Evolutionary conservation across 768 basidiomycete genomes (phyloP).

Genomic region (Rhodotorula paludigena): DNA sequence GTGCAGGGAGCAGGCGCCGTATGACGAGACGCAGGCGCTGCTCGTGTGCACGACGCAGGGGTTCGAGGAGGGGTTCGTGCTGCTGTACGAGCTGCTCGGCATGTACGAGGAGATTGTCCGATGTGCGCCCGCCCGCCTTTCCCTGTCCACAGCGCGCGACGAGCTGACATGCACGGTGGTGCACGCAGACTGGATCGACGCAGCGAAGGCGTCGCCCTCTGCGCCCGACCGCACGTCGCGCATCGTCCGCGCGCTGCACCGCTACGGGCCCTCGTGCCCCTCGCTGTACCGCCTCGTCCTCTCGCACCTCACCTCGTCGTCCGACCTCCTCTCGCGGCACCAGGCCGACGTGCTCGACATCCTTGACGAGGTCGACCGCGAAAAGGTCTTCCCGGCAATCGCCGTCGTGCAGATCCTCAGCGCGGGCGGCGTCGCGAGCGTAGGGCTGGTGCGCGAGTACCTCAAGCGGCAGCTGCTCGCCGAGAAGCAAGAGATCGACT

Average conservation of each 20-base stretch:
- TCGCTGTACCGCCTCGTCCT: conserved; percentile 82
- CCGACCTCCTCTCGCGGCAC: conserved; percentile 67
- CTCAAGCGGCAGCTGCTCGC: conserved; percentile 70
- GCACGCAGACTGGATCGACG: conserved; percentile 36
- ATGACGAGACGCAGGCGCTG: conserved; percentile 86
- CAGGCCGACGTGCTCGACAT: conserved; percentile 64
- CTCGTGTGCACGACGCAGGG: conserved; percentile 80
- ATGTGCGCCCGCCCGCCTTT: conserved; percentile 61
- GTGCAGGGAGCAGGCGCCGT: conserved; percentile 55
- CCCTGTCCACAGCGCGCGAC: accelerated
- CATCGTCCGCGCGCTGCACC: conserved; percentile 66
- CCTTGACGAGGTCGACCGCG: conserved; percentile 70
- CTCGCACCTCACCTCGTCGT: conserved; percentile 77
- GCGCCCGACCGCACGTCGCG: conserved; percentile 50
- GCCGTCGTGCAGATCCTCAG: conserved; percentile 82
- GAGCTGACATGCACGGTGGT: too few species aligned
- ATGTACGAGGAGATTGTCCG: conserved; percentile 94
- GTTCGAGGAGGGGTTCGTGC: conserved; percentile 77
- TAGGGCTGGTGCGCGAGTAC: conserved; percentile 90
- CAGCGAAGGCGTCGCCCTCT: not conserved
- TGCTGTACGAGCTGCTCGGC: conserved; percentile 86
- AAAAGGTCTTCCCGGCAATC: conserved; percentile 80
- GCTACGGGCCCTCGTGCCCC: conserved; percentile 66
- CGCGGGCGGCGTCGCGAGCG: conserved; percentile 80
- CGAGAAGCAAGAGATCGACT: conserved; percentile 69